Base-by-base conservation (phyloP, 306 rosid species). In the Lupinus albus region DNA sequence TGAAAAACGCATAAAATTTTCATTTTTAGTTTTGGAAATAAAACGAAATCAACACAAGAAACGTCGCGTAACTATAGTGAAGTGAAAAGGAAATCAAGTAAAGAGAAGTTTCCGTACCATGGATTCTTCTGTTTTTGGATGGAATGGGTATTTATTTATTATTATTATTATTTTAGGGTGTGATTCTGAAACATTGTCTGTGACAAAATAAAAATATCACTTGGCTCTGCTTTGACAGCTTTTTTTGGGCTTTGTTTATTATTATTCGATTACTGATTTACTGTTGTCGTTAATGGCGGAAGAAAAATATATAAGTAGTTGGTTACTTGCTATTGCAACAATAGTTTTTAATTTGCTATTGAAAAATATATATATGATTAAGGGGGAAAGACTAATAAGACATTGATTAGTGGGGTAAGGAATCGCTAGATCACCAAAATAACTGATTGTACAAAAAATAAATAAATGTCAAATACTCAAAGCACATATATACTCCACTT, bases 81-180 rank as follows among this genome's bases (percentile, higher is more conserved):
- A 45, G 11, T 14, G 64, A 11, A 18, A 36, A 25, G 30, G 30
- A 25, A 25, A 25, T 36, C 11, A 36, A 36, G 49, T 4, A 41
- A 80, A 70, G 60, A 58, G 78, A 82, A 83, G 81, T 32, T 81
- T 81, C 84, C 76, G 81, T 74, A 80, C 83, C 85, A 53, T 60
- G 45, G 61, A 4, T 68, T 73, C 30, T 25, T 25, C 63, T 65
- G 61, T 53, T 79, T 66, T 61, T 59, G 81, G 70, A 45, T 54
- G 55, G 57, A 30, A 62, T 5, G 58, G 41, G 1, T 76, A 66
- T 79, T 79, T 68, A 42, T n/a, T n/a, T n/a, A n/a, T n/a, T n/a
- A n/a, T 59, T 66, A 72, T 72, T 75, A 73, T 72, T 57, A 66
- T 76, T 46, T 59, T 53, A 74, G 73, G 80, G 14, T 67, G 72